Evolutionary conservation across 371 early-diverging fungal species (phyloP), one percentile per base, ranked within the genome.

Genomic region (Chytridiales sp.): DNA sequence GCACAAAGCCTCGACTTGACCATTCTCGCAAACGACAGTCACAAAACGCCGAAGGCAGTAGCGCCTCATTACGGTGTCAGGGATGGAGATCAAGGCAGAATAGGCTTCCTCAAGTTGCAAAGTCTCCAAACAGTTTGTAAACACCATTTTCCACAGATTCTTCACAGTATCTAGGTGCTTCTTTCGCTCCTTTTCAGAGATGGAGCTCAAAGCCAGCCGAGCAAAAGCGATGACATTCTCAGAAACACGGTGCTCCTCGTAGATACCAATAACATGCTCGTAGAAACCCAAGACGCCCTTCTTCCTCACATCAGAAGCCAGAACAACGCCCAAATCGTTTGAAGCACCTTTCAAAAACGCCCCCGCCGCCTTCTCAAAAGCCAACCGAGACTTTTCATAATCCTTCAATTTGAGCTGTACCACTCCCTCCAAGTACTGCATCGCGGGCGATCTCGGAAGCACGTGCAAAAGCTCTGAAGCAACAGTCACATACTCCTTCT

Each of bases 41-140:
- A 74, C 47, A 35, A 83, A 64, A 32, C 68, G 73, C 4, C 80
- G 72, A 53, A 83, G 47, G 34, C 77, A 77, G 41, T 70, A 73
- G 38, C 62, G 59, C 56, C 41, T 6, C 67, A 64, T 49, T 19
- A 48, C 11, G 11, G 26, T 26, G 56, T 75, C 77, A 1, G 73
- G 68, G 36, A 66, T 74, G 30, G 61, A 62, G 51, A 74, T 58
- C 62, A 78, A 68, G 27, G 80, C 74, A 36, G 64, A 47, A 39
- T 74, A 74, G 1, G 83, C 80, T 9, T 61, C 58, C 27, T 78
- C 78, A 61, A 66, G 79, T 3, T 58, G 32, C 36, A 35, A 42
- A 50, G 62, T 55, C 41, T 75, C 75, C 8, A 79, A 58, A 30
- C 69, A 71, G 36, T 71, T 67, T 17, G 62, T 57, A 67, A 81